These are phyloP conservation scores for Cymbopogon citratus DNA, from an alignment of 176 grass and related monocot genomes.

Conservation along the genomic window DNA sequence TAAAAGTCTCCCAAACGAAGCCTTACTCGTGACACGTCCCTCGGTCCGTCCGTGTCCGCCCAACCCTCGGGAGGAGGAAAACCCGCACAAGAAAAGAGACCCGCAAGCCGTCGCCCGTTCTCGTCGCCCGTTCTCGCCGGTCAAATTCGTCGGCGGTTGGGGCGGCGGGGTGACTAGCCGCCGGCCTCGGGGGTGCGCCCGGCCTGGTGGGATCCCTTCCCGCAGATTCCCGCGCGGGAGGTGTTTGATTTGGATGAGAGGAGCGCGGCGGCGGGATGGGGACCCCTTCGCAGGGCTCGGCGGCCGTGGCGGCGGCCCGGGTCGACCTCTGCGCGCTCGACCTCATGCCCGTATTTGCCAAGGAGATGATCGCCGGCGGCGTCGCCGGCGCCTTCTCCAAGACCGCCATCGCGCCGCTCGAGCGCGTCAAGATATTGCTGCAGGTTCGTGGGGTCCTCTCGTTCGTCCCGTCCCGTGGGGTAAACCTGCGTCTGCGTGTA, in stretches of 20 bases:
- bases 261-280: conserved; percentile 42
- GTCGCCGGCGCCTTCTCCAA: conserved; percentile 90
- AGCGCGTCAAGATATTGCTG: conserved; percentile 87
- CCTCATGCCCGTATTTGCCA: conserved; percentile 74
- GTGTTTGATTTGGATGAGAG: conserved; percentile 50
- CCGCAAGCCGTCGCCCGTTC: conserved; percentile 32
- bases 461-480: background rate
- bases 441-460: conserved; percentile 51
- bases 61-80: background rate
- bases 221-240: conserved; percentile 23
- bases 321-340: conserved; percentile 76
- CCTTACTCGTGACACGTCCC: too few relatives aligned
- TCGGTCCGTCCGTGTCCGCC: background rate
- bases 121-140: conserved; percentile 19
- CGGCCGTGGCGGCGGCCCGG: conserved; percentile 64
- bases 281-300: conserved; percentile 78
- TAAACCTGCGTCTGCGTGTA: background rate
- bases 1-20: too few relatives aligned
- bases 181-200: background rate
- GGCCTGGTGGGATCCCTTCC: conserved; percentile 25
- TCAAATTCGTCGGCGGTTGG: conserved; percentile 35
- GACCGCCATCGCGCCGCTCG: conserved; percentile 85
- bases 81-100: conserved; percentile 1
- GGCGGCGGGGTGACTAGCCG: background rate
- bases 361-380: conserved; percentile 84